Conservation (phyloP, 352 stramenopile genomes). For the Phytophthora rubi region DNA sequence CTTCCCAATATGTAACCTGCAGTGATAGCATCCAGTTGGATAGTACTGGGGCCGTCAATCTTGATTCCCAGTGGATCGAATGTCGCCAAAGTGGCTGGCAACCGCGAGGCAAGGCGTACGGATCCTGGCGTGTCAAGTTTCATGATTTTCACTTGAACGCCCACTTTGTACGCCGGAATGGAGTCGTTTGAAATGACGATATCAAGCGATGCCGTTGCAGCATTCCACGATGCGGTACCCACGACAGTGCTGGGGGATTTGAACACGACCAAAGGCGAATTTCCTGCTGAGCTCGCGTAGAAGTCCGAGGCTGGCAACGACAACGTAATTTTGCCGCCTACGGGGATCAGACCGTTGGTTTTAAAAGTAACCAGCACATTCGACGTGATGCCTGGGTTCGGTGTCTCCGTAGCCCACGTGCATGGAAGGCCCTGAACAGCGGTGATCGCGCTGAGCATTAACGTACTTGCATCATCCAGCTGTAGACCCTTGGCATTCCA, state of each 20-base stretch:
- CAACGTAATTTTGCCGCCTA: constrained; percentile 47
- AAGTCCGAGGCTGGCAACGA: constrained; percentile 48
- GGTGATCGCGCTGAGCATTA: constrained; percentile 46
- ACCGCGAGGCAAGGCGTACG: constrained; percentile 31
- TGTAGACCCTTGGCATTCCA: constrained; percentile 47
- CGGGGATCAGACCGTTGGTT: constrained; percentile 52
- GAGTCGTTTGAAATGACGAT: constrained; percentile 25
- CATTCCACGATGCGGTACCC: constrained; percentile 36
- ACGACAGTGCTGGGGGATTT: constrained; percentile 27
- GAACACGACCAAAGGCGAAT: constrained; percentile 34
- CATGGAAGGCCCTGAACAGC: constrained; percentile 45
- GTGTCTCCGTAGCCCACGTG: constrained; percentile 44
- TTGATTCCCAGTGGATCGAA: constrained; percentile 42
- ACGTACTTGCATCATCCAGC: constrained; percentile 44
- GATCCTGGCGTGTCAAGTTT: constrained; percentile 52
- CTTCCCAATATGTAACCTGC: constrained; percentile 52
- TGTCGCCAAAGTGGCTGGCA: constrained; percentile 42
- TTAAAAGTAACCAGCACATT: constrained; percentile 50
- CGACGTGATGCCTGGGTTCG: constrained; percentile 57
- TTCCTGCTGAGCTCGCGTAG: constrained; percentile 30
- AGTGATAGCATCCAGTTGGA: constrained; percentile 53
- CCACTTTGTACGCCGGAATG: constrained; percentile 43
- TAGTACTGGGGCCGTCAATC: constrained; percentile 58
- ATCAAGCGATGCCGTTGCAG: constrained; percentile 14
- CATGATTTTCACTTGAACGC: constrained; percentile 43